phyloP scores from a whole-genome alignment of 345 rosid genomes.

The Corchorus olitorius region DNA sequence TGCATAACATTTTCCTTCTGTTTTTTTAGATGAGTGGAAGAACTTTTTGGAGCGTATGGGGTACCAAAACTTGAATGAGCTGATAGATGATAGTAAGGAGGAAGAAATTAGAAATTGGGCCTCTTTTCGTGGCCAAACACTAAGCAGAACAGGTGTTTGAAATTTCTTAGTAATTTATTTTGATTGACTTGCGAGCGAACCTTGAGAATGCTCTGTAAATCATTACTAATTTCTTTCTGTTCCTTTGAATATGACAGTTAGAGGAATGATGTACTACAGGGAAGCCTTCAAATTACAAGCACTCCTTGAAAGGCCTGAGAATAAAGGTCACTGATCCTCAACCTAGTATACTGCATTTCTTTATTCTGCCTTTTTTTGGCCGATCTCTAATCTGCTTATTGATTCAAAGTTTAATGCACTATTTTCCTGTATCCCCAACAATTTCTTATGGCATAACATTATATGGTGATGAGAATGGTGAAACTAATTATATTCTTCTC shows the following conservation, averaged over 20 bases:
- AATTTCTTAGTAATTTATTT: slow-evolving; percentile 10
- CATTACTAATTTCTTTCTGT: slow-evolving; percentile 15
- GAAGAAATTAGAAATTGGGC: slow-evolving; percentile 89
- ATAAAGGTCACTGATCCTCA: slow-evolving; percentile 56
- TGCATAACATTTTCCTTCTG: slow-evolving; percentile 8
- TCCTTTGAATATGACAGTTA: slow-evolving; percentile 51
- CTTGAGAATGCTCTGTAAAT: neutral
- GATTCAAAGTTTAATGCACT: neutral
- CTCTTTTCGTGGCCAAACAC: slow-evolving; percentile 91
- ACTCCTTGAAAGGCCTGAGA: slow-evolving; percentile 79
- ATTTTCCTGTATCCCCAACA: neutral
- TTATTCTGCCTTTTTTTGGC: too few species aligned
- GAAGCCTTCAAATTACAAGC: slow-evolving; percentile 89
- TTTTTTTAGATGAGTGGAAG: slow-evolving; percentile 79
- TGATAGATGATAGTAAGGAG: slow-evolving; percentile 48
- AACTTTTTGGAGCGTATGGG: slow-evolving; percentile 90
- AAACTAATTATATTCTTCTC: slow-evolving; percentile 15
- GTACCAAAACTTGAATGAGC: slow-evolving; percentile 49
- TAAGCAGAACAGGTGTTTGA: slow-evolving; percentile 83
- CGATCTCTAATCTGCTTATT: slow-evolving; percentile 3
- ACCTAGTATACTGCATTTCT: slow-evolving; percentile 10
- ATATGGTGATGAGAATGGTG: neutral
- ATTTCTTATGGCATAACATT: slow-evolving; percentile 11
- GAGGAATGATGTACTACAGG: slow-evolving; percentile 97
- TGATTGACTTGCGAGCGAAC: slow-evolving; percentile 1